A percentile compares a stretch with the other conserved stretches of the same genome.
Evolutionary conservation across 352 stramenopile species (phyloP).

Genomic region (Pythium sukuiense): DNA sequence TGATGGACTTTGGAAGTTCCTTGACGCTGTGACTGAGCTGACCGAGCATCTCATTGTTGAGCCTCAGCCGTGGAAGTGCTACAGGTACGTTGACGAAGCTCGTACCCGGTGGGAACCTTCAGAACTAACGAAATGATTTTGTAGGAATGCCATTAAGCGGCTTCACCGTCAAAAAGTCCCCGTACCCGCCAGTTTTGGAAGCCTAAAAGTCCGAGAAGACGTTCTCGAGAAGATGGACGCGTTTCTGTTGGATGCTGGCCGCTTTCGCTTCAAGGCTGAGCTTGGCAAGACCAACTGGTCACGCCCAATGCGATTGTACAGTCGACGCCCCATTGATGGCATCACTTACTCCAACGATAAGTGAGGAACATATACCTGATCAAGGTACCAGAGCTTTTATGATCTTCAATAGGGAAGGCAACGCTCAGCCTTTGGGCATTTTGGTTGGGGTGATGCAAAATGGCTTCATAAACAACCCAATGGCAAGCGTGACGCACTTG

Average conservation of each 20-base stretch:
- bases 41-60: conserved; percentile 77
- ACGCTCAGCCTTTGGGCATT: too few species aligned
- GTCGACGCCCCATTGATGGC: conserved; percentile 26
- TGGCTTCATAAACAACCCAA: not conserved
- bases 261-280: conserved; percentile 59
- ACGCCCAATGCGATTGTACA: conserved; percentile 71
- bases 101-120: not conserved
- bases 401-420: too few species aligned
- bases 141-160: conserved; percentile 68
- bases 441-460: not conserved
- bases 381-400: not conserved
- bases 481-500: conserved; percentile 11
- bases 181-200: conserved; percentile 56
- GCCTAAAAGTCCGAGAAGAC: conserved; percentile 60
- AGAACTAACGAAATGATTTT: not conserved
- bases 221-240: conserved; percentile 67
- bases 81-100: conserved; percentile 39
- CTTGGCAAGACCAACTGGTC: conserved; percentile 86
- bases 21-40: conserved; percentile 60
- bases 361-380: not conserved
- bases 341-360: not conserved
- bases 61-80: conserved; percentile 86
- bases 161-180: conserved; percentile 52
- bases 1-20: conserved; percentile 71
- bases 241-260: conserved; percentile 54